Base-by-base conservation (phyloP, 345 rosid genomes). In the Ceriops zippeliana region DNA sequence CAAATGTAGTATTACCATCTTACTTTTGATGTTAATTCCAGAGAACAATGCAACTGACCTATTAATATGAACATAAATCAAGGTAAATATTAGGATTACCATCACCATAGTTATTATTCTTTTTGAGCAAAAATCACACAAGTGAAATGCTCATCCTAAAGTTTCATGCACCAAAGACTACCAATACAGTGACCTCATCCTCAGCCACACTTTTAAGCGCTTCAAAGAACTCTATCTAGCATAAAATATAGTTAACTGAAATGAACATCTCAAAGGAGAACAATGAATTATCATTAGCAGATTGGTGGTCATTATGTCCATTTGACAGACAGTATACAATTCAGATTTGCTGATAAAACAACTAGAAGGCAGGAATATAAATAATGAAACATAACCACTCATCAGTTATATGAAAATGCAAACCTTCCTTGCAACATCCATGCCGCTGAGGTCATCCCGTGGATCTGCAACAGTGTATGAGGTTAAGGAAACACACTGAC, bases 401-500 rank as follows among this genome's bases (percentile, higher is more conserved):
- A 37, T 70, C 53, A 63, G 65, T 16, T 56, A 4, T 24, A 72
- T 52, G 53, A 47, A 51, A n/a, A 58, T 66, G 21, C 78, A 34
- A 64, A 90, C 98, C 98, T 93, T 93, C 82, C 97, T 87, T 21
- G 96, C 97, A 75, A 91, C 97, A 78, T 93, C 98, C 95, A 89
- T 86, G 73, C 98, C 97, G 65, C 96, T 69, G 0, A 93, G 96
- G 82, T 93, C 97, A 72, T 93, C 98, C 20, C 98, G 92, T 52
- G 97, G 98, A 91, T 93, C 98, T 90, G 87, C 72, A 75, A 51
- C 68, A 54, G 59, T 46, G 35, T 71, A n/a, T 30, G 20, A 77
- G 62, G 56, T 61, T 66, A 65, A 53, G 7, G 30, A 62, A 65
- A 26, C n/a, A 62, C 2, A 49, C 6, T 5, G 0, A 56, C 19